Evolutionary conservation across 2,329 filamentous ascomycete genomes (phyloP).

Genomic region (Thielaviopsis punctulata): DNA sequence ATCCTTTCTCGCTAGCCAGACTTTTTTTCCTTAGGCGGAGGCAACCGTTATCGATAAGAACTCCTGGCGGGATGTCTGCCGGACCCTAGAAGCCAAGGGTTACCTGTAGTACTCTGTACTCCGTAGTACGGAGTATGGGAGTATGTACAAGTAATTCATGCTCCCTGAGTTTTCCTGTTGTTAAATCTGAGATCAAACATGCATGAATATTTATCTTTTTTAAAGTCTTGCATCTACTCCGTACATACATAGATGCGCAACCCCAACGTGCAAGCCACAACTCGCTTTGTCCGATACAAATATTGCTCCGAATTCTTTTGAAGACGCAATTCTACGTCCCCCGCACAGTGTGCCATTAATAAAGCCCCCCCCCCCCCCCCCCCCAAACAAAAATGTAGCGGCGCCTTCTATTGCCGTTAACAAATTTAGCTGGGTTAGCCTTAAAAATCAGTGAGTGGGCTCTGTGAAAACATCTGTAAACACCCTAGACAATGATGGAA

Average conservation of each 20-base stretch:
- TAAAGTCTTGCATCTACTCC: no score
- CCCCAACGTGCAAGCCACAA: no score
- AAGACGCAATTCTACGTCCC: no score
- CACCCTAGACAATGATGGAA: neutral
- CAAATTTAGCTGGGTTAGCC: neutral
- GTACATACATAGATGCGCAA: no score
- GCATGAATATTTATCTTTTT: no score
- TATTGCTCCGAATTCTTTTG: neutral
- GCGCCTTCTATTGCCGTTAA: neutral
- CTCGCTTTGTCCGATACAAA: neutral
- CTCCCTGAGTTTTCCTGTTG: no score
- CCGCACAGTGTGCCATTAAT: neutral
- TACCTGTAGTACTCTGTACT: slow-evolving; percentile 1
- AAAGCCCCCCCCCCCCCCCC: no score
- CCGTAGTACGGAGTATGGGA: no score
- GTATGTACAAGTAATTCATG: no score
- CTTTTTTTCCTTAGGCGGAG: slow-evolving; percentile 3
- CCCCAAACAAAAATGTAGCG: neutral
- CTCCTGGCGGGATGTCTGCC: neutral
- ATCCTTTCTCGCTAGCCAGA: neutral
- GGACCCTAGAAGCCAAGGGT: neutral
- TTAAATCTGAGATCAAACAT: no score
- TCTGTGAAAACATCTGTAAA: neutral
- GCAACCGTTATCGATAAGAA: slow-evolving; percentile 6
- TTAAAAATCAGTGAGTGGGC: neutral